Conservation (phyloP, 2,329 filamentous ascomycete genomes). For the Scedosporium dehoogii region DNA sequence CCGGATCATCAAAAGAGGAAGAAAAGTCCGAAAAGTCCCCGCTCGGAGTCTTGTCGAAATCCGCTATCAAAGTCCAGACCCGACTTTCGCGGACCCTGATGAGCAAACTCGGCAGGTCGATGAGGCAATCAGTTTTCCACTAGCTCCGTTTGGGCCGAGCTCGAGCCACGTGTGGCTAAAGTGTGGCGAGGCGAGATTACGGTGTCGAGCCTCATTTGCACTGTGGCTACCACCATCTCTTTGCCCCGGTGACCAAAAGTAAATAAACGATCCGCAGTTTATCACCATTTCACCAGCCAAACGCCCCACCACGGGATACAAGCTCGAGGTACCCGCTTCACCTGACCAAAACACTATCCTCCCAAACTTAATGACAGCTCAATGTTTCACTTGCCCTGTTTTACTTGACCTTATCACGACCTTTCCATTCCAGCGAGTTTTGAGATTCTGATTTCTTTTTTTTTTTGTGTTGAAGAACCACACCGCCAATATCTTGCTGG, state of each 20-base stretch:
- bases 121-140: neutral
- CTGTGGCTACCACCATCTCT: neutral
- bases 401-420: neutral
- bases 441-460: neutral
- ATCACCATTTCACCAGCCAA: neutral
- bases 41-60: neutral
- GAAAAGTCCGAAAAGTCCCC: neutral
- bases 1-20: neutral
- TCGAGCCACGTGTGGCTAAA: neutral
- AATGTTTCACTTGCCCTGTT: neutral
- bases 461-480: neutral
- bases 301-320: neutral
- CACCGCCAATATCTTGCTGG: neutral
- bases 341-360: constrained; percentile 1
- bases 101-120: neutral
- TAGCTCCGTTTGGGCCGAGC: neutral
- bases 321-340: neutral
- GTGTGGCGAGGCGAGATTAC: neutral
- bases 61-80: neutral
- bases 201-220: neutral
- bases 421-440: neutral
- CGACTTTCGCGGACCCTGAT: neutral
- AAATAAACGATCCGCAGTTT: neutral
- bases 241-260: constrained; percentile 7
- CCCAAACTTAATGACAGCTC: neutral